These are phyloP conservation scores for Platismatia glauca DNA, from an alignment of 495 filamentous ascomycete species.

Conservation along the genomic window DNA sequence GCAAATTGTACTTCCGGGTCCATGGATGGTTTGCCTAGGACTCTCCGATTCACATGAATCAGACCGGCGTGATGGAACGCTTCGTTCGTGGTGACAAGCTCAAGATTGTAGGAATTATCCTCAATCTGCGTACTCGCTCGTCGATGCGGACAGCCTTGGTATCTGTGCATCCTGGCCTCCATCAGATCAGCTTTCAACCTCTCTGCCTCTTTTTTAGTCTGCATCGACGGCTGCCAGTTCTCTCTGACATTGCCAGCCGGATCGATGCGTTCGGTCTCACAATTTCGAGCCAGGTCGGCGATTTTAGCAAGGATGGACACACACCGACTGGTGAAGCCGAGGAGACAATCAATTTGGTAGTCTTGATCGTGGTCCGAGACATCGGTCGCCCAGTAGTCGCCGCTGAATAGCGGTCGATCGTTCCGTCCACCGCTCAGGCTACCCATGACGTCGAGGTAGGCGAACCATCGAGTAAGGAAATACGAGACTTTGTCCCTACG, in stretches of 20 bases:
- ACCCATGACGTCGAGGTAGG: constrained; percentile 76
- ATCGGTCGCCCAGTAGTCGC: constrained; percentile 43
- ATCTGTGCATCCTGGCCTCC: constrained; percentile 32
- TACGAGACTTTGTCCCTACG: constrained; percentile 58
- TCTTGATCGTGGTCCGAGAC: constrained; percentile 44
- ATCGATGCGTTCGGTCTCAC: constrained; percentile 60
- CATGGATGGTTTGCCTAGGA: constrained; percentile 49
- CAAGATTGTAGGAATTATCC: constrained; percentile 36
- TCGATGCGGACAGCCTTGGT: constrained; percentile 35
- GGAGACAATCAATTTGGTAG: constrained; percentile 66
- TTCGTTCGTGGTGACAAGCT: constrained; percentile 70
- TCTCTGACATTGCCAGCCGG: constrained; percentile 40
- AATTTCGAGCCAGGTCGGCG: constrained; percentile 60
- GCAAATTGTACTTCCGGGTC: constrained; percentile 53
- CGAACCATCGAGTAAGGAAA: constrained; percentile 80
- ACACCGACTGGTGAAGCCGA: constrained; percentile 65
- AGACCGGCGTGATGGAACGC: constrained; percentile 75
- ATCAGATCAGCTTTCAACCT: constrained; percentile 46
- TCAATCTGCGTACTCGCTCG: constrained; percentile 26
- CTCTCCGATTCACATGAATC: constrained; percentile 66
- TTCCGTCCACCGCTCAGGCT: constrained; percentile 61
- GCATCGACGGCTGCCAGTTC: constrained; percentile 51
- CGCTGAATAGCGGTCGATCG: constrained; percentile 42
- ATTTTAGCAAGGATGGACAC: constrained; percentile 65
- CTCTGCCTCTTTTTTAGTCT: constrained; percentile 46